Conservation (phyloP, 2,329 filamentous ascomycete species). For the Xylariaceae sp. region DNA sequence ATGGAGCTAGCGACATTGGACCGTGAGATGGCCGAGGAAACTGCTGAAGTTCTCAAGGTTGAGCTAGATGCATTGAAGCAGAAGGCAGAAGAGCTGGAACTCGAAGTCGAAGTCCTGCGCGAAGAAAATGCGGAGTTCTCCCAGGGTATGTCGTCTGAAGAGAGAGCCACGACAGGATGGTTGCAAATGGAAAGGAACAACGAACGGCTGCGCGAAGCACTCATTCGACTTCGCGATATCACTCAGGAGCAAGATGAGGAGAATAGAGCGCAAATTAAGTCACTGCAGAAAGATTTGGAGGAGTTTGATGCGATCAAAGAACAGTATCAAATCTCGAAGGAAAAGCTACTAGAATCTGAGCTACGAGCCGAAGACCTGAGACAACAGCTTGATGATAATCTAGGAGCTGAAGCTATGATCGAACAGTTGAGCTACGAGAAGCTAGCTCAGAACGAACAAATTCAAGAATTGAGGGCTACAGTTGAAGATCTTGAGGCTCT, state of each 20-base stretch:
- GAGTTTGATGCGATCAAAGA: constrained; percentile 65
- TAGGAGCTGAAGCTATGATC: constrained; percentile 89
- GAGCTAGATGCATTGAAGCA: constrained; percentile 75
- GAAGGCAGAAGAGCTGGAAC: constrained; percentile 76
- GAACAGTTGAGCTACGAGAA: constrained; percentile 88
- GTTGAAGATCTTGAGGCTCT: constrained; percentile 86
- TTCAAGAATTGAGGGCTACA: constrained; percentile 75
- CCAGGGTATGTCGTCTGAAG: constrained; percentile 82
- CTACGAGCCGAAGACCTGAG: constrained; percentile 78
- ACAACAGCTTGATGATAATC: constrained; percentile 83
- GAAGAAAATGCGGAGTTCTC: constrained; percentile 84
- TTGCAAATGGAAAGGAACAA: constrained; percentile 89
- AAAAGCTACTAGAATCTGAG: constrained; percentile 69
- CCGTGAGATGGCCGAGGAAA: constrained; percentile 94
- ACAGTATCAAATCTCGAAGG: constrained; percentile 65
- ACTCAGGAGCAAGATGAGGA: constrained; percentile 82
- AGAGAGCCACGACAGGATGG: constrained; percentile 82
- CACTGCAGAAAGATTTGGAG: constrained; percentile 68
- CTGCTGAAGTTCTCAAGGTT: constrained; percentile 73
- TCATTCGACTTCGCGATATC: constrained; percentile 80
- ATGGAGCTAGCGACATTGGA: constrained; percentile 87
- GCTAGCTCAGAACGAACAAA: constrained; percentile 74
- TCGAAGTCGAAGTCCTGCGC: constrained; percentile 81
- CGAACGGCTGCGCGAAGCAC: constrained; percentile 78
- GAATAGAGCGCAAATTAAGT: constrained; percentile 68